A percentile compares a stretch with the other conserved stretches of the same genome.
phyloP scores from a whole-genome alignment of 257 asterid species.

The Nicotiana obtusifolia region DNA sequence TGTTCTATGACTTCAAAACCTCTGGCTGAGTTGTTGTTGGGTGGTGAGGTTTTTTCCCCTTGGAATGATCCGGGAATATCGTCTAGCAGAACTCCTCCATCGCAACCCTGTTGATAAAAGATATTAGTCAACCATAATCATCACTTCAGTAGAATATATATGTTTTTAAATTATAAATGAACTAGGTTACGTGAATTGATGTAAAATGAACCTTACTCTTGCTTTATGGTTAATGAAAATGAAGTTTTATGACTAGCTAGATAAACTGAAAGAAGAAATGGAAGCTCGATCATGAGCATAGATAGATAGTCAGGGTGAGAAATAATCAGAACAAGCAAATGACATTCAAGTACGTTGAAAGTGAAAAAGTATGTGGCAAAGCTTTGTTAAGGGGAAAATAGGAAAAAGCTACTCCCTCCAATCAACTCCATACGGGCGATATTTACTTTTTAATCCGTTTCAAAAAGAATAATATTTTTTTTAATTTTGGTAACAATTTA shows the following conservation, averaged over 20 bases:
- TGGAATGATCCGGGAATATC: neutral
- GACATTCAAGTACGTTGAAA: no score
- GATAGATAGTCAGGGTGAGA: neutral
- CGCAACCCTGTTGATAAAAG: neutral
- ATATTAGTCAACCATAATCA: neutral
- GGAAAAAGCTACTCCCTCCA: neutral
- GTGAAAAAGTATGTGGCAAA: neutral
- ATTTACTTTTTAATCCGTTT: no score
- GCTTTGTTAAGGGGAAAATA: neutral
- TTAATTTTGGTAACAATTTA: no score
- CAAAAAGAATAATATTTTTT: no score
- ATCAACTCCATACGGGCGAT: no score
- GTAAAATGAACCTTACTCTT: neutral
- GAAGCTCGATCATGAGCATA: no score
- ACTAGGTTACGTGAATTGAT: neutral
- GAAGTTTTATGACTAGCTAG: neutral
- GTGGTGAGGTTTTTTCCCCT: slow-evolving; percentile 11
- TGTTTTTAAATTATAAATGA: no score
- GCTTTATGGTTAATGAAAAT: neutral
- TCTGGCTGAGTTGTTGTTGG: slow-evolving; percentile 6
- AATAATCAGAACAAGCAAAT: neutral
- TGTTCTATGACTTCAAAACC: slow-evolving; percentile 10
- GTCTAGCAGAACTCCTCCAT: slow-evolving; percentile 14
- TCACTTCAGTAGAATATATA: no score
- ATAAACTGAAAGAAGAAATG: neutral